A percentile compares a stretch with the other conserved stretches of the same genome.
Evolutionary conservation across 345 rosid species (phyloP).

Genomic region (Geranium rotundifolium): DNA sequence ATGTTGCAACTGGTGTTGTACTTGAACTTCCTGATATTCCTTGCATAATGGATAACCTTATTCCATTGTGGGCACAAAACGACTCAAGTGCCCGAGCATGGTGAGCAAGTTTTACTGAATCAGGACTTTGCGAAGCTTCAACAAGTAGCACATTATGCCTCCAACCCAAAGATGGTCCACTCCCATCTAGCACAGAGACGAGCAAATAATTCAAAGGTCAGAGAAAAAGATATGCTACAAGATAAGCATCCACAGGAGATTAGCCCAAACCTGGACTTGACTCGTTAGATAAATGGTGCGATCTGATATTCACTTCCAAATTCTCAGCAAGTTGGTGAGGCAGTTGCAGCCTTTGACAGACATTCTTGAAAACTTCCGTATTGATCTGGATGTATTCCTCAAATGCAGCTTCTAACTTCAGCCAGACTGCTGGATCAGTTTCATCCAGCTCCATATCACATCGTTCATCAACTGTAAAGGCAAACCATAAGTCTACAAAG

Average conservation of each 20-base stretch:
- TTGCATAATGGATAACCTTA: conserved; percentile 57
- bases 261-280: conserved; percentile 32
- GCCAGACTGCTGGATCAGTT: conserved; percentile 96
- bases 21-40: conserved; percentile 49
- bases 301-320: conserved; percentile 46
- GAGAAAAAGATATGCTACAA: conserved; percentile 6
- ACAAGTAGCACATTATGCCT: conserved; percentile 85
- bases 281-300: conserved; percentile 30
- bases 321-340: conserved; percentile 76
- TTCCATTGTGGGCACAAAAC: conserved; percentile 57
- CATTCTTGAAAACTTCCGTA: conserved; percentile 56
- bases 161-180: conserved; percentile 80
- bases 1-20: conserved; percentile 44
- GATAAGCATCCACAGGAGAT: neutral
- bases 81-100: conserved; percentile 90
- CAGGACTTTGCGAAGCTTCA: conserved; percentile 88
- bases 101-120: conserved; percentile 61
- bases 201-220: conserved; percentile 15
- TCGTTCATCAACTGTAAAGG: conserved; percentile 76
- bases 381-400: conserved; percentile 69
- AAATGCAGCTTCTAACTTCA: conserved; percentile 74
- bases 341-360: conserved; percentile 60
- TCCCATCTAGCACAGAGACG: conserved; percentile 35
- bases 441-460: conserved; percentile 98
- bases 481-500: conserved; percentile 7